Base-by-base conservation (phyloP, 345 rosid species). In the Crucihimalaya himalaica region DNA sequence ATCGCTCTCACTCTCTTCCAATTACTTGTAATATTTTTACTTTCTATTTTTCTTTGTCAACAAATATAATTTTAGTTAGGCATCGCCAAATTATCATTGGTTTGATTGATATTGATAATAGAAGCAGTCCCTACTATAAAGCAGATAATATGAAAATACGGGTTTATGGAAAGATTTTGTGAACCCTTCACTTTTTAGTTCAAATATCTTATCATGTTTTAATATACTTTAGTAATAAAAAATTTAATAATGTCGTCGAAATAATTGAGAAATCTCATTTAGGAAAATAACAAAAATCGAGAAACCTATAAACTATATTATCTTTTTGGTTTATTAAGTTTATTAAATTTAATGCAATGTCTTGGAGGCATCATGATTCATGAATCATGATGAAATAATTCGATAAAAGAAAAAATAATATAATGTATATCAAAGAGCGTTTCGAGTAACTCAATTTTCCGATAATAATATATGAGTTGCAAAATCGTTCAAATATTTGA, bases 241-340 rank as follows among this genome's bases (percentile, higher is more conserved):
- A n/a, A n/a, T n/a, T n/a, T n/a, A n/a, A 75, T 68, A 68, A 68
- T 75, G 68, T 18, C 64, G 6, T 12, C 43, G 70, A 67, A 67
- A 75, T 76, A 76, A 69, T 69, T 62, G 79, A 68, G 70, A 76
- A 76, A 43, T 12, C 6, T 61, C 39, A 53, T 75, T 75, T 42
- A 10, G 42, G 57, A 68, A 75, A 75, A 68, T 75, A 61, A 61
- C 48, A 68, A 76, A 59, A 68, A 32, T 23, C 34, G 37, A 60
- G 57, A 68, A 29, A 68, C 51, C 5, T 50, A 43, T 75, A 68
- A 68, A 68, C 27, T 61, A 75, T 32, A 51, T 75, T 67, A 67
- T 75, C 63, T 32, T 51, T 48, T 28, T 58, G 71, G 61, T 19
- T 58, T 47, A 18, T 52, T 23, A 20, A 12, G 60, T 18, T 57